Percentiles rank a stretch among this genome's conserved stretches.
These are phyloP conservation scores for Macroventuria anomochaeta DNA, from an alignment of 2,329 filamentous ascomycete genomes.

Conservation along the genomic window DNA sequence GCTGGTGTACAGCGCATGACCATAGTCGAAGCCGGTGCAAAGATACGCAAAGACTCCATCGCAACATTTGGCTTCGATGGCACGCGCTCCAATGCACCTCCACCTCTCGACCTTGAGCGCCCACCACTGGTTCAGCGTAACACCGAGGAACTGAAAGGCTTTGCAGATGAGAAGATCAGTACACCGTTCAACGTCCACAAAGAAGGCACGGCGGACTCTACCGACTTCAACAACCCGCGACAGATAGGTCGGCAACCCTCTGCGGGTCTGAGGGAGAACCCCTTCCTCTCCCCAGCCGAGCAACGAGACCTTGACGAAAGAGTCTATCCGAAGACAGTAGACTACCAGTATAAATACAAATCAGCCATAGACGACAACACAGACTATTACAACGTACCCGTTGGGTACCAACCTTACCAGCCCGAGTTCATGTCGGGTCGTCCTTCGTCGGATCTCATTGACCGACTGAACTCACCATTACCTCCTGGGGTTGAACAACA, in stretches of 20 bases:
- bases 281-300: slow-evolving; percentile 12
- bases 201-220: slow-evolving; percentile 19
- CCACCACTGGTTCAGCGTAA: slow-evolving; percentile 14
- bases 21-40: slow-evolving; percentile 2
- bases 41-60: slow-evolving; percentile 21
- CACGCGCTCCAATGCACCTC: slow-evolving; percentile 17
- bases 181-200: slow-evolving; percentile 32
- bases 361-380: slow-evolving; percentile 14
- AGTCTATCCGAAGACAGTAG: slow-evolving; percentile 18
- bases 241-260: slow-evolving; percentile 8
- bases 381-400: slow-evolving; percentile 19
- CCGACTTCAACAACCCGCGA: background rate
- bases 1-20: background rate
- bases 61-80: slow-evolving; percentile 32
- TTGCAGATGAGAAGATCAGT: slow-evolving; percentile 30
- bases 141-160: slow-evolving; percentile 27
- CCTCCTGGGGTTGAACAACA: background rate
- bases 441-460: slow-evolving; percentile 21
- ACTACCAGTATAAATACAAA: slow-evolving; percentile 11
- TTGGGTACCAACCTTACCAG: slow-evolving; percentile 15
- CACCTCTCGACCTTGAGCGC: slow-evolving; percentile 11
- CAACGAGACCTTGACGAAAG: slow-evolving; percentile 3
- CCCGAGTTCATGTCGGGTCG: slow-evolving; percentile 6
- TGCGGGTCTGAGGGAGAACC: background rate
- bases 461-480: slow-evolving; percentile 7